Evolutionary conservation across 2,329 filamentous ascomycete genomes (phyloP), one percentile per base, ranked within the genome.

Genomic region (Penicillium glabrum): DNA sequence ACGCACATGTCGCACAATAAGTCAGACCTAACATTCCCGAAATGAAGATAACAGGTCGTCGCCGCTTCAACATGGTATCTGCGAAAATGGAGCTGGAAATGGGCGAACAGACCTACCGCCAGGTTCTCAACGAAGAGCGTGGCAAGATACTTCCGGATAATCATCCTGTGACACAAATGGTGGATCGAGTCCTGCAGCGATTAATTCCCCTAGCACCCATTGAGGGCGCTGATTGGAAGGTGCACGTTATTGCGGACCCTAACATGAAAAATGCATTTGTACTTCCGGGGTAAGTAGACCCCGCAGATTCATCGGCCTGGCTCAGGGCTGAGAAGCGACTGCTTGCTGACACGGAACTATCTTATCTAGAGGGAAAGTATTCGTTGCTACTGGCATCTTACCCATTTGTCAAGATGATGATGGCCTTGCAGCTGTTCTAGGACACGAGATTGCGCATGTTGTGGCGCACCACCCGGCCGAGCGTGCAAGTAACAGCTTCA

Each of bases 391-490:
- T 2, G 85, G 85, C 2, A 85, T 87, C 10, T 64, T 87, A 14
- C 81, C 82, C 3, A 71, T 86, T 24, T 85, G 83, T 59, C 58
- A 74, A 45, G 77, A 79, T 43, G 83, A 87, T 35, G 80, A 86
- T 62, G 83, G 83, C 0, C 71, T 87, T 16, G 85, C 85, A 7
- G 82, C 84, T 1, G 83, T 87, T 0, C 67, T 88, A 19, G 83
- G 83, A 0, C 85, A 88, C 66, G 85, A 88, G 65, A 87, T 88
- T 64, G 83, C 83, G 3, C 85, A 88, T 67, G 84, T 86, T n/a
- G 78, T 85, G 2, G 82, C 82, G 2, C 80, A 81, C 53, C 83
- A 85, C 62, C 70, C 74, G 1, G 81, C 79, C 0, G 85, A 88
- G 68, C 75, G 81, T 8, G 77, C 86, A 74, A 84, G 80, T 46